phyloP scores from a whole-genome alignment of 2,329 filamentous ascomycete genomes.

The Curvularia sp. region DNA sequence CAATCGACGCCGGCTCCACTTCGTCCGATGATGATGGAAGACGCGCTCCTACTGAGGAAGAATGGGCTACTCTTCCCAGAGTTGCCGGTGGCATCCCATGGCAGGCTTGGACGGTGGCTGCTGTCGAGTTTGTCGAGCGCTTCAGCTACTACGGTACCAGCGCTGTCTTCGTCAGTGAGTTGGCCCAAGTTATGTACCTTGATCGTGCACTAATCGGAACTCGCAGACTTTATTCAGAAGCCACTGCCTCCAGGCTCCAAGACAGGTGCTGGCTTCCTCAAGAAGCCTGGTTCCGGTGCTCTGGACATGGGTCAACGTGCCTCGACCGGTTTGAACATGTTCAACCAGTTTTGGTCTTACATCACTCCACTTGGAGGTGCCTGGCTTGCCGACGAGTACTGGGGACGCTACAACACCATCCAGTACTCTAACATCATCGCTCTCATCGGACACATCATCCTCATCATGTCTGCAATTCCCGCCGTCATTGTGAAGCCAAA shows the following conservation, averaged over 20 bases:
- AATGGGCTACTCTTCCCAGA: constrained; percentile 46
- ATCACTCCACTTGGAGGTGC: constrained; percentile 65
- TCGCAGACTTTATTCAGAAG: constrained; percentile 50
- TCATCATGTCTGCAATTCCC: constrained; percentile 64
- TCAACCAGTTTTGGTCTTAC: constrained; percentile 64
- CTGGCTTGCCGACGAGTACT: constrained; percentile 65
- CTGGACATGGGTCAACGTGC: constrained; percentile 63
- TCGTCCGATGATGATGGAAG: constrained; percentile 30
- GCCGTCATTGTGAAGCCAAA: constrained; percentile 57
- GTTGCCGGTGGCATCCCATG: constrained; percentile 47
- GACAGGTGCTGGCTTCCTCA: constrained; percentile 46
- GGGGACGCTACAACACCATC: constrained; percentile 67
- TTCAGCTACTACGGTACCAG: constrained; percentile 50
- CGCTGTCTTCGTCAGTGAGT: constrained; percentile 40
- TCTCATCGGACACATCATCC: constrained; percentile 62
- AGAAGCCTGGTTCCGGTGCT: constrained; percentile 52
- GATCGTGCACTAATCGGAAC: constrained; percentile 4
- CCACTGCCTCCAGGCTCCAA: constrained; percentile 41
- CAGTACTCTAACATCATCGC: constrained; percentile 64
- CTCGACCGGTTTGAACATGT: constrained; percentile 60
- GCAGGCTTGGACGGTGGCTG: constrained; percentile 47
- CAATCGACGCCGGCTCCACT: constrained; percentile 33
- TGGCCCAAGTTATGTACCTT: neutral
- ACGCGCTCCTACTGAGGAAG: constrained; percentile 46
- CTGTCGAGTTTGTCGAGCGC: constrained; percentile 47